phyloP scores from a whole-genome alignment of 192 early-diverging fungal genomes.

The Backusella westeae region DNA sequence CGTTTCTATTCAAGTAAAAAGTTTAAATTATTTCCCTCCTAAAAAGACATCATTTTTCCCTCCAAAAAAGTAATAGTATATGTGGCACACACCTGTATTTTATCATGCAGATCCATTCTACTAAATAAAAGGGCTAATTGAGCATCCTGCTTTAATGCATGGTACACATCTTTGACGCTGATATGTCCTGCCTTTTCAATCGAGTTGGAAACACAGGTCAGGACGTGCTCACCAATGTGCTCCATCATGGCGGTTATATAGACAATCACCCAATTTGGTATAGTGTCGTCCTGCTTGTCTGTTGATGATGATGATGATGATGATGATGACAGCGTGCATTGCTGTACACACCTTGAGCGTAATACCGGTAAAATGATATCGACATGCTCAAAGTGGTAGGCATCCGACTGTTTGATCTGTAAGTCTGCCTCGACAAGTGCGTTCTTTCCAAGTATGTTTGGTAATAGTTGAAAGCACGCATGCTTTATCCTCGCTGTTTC shows the following conservation, averaged over 20 bases:
- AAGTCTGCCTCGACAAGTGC: conserved; percentile 59
- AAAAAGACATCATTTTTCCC: not conserved
- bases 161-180: conserved; percentile 47
- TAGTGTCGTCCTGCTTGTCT: not conserved
- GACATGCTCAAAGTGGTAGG: conserved; percentile 37
- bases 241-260: conserved; percentile 58
- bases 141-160: conserved; percentile 46
- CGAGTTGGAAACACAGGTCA: conserved; percentile 43
- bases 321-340: conserved; percentile 45
- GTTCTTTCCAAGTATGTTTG: conserved; percentile 56
- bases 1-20: conserved; percentile 11
- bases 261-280: conserved; percentile 37
- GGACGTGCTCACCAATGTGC: conserved; percentile 55
- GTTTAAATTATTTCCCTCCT: not conserved
- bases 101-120: conserved; percentile 40
- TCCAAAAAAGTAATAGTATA: not conserved
- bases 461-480: conserved; percentile 43
- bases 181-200: conserved; percentile 45
- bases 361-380: conserved; percentile 43
- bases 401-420: conserved; percentile 51
- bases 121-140: conserved; percentile 51
- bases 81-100: conserved; percentile 24
- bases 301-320: conserved; percentile 25
- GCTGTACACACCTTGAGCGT: conserved; percentile 49
- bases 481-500: conserved; percentile 33